Evolutionary conservation across 2,329 filamentous ascomycete species (phyloP).

Genomic region (Plenodomus biglobosus): DNA sequence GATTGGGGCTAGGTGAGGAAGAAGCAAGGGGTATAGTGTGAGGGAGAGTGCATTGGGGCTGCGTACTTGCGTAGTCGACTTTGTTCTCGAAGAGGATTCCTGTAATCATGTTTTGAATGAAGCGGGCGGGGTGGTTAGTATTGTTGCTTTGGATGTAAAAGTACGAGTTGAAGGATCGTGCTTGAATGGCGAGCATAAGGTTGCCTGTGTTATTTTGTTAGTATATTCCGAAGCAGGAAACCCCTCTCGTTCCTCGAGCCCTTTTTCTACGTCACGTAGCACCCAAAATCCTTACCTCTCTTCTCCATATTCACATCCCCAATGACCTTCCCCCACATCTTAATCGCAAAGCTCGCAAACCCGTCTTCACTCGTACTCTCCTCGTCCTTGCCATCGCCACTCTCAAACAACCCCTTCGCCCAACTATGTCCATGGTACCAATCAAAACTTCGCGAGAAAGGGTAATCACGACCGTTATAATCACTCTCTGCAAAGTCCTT

Average conservation of each 20-base stretch:
- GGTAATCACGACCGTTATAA: conserved; percentile 63
- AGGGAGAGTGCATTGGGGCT: conserved; percentile 67
- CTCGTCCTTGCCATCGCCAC: conserved; percentile 75
- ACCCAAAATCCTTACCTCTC: conserved; percentile 46
- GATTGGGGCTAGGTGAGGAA: too few relatives aligned
- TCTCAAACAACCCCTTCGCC: conserved; percentile 77
- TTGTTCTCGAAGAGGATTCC: conserved; percentile 90
- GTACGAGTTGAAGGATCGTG: conserved; percentile 73
- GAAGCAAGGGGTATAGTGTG: conserved; percentile 57
- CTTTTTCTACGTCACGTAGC: not conserved
- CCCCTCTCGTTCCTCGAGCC: not conserved
- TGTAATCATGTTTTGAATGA: conserved; percentile 74
- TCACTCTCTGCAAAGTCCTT: conserved; percentile 86
- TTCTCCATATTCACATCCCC: conserved; percentile 80
- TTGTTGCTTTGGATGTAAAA: conserved; percentile 78
- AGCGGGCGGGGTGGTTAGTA: conserved; percentile 69
- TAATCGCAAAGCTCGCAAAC: conserved; percentile 82
- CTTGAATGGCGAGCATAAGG: conserved; percentile 78
- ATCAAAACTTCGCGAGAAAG: conserved; percentile 81
- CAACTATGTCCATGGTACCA: conserved; percentile 95
- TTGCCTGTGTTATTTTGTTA: conserved; percentile 57
- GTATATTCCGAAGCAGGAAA: not conserved
- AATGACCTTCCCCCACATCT: conserved; percentile 86
- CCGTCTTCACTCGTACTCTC: conserved; percentile 90
- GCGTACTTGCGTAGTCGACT: conserved; percentile 86